Conservation (phyloP, 2,329 filamentous ascomycete species). For the Sporothrix curviconia region DNA sequence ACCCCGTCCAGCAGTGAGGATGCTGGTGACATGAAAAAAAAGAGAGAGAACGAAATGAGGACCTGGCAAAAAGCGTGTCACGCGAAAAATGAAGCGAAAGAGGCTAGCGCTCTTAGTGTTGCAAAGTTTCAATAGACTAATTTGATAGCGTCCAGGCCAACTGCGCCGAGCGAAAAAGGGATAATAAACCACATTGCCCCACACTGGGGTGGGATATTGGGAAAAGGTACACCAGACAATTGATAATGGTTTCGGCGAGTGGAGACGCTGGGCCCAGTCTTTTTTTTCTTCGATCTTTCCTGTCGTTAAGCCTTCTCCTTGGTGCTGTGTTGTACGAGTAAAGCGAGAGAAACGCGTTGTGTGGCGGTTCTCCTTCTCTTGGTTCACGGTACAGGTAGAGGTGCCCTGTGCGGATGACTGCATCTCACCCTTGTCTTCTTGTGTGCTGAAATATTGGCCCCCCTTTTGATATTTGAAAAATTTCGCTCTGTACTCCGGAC, state of each 20-base stretch:
- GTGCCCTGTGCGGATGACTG: neutral
- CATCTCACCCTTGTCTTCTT: neutral
- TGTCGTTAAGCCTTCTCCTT: neutral
- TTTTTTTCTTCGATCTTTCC: neutral
- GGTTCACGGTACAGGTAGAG: no score
- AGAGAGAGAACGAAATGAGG: conserved; percentile 12
- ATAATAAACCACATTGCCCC: conserved; percentile 16
- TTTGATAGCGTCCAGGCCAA: conserved; percentile 15
- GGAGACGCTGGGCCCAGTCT: neutral
- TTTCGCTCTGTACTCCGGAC: no score
- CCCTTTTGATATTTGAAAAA: no score
- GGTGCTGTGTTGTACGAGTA: neutral
- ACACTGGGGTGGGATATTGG: conserved; percentile 7
- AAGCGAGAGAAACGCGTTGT: no score
- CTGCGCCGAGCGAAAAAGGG: conserved; percentile 13
- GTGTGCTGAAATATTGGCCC: no score
- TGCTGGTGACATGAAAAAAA: no score
- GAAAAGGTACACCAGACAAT: conserved; percentile 1
- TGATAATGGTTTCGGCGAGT: conserved; percentile 11
- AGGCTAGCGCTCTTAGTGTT: conserved; percentile 18
- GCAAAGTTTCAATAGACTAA: conserved; percentile 19
- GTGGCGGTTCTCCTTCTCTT: no score
- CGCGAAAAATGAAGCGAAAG: conserved; percentile 15
- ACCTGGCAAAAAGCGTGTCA: conserved; percentile 10
- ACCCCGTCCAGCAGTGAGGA: no score